These are phyloP conservation scores for Bruguiera gymnorhiza DNA, from an alignment of 345 rosid genomes.

Conservation along the genomic window DNA sequence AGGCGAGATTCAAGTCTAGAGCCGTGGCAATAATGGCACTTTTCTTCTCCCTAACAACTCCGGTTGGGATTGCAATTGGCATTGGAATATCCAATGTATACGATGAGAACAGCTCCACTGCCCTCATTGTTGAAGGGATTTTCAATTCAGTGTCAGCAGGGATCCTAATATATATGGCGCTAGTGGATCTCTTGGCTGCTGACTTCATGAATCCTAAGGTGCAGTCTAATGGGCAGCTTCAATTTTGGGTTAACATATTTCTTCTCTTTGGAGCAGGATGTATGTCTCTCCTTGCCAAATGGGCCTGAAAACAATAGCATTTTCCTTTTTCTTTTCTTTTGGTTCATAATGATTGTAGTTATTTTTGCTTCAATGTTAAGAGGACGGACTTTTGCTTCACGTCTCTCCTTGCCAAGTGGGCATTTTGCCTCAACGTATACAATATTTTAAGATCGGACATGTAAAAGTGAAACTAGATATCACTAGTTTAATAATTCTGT, in stretches of 20 bases:
- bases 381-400: no score
- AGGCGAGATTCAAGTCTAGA: constrained; percentile 40
- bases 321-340: no score
- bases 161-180: constrained; percentile 39
- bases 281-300: constrained; percentile 16
- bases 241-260: constrained; percentile 14
- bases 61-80: constrained; percentile 40
- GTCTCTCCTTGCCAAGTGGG: constrained; percentile 7
- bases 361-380: no score
- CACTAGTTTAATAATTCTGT: no score
- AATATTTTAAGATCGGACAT: no score
- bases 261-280: constrained; percentile 19
- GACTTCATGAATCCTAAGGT: constrained; percentile 45
- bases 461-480: no score
- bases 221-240: constrained; percentile 33
- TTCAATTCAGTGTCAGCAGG: constrained; percentile 38
- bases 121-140: constrained; percentile 40
- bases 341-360: no score
- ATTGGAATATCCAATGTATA: constrained; percentile 34
- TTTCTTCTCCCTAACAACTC: constrained; percentile 48
- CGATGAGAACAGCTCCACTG: constrained; percentile 31
- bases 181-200: constrained; percentile 44
- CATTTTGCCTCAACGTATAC: neutral
- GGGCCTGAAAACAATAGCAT: neutral
- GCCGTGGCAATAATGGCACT: constrained; percentile 27